Base-by-base conservation (phyloP, 2,329 filamentous ascomycete species). In the Microdochium nivale region DNA sequence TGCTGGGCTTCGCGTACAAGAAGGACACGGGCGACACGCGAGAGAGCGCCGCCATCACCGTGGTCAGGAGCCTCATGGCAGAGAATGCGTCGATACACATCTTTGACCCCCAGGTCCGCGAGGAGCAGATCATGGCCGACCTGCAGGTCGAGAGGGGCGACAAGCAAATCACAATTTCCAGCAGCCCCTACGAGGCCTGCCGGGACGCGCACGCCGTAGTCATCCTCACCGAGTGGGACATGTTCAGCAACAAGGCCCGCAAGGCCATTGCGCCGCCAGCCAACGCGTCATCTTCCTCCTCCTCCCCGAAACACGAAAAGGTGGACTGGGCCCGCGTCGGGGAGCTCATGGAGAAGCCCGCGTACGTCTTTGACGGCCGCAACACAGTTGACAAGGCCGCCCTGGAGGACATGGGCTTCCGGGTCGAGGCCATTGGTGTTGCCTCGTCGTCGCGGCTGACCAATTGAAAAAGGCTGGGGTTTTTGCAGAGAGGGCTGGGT, bases 1-100 rank as follows among this genome's bases (percentile, higher is more conserved):
- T 91, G 2, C 75, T 91, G 5, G 88, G 88, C 3, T 90, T 85
- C 58, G 84, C 87, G 9, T 91, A 88, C 71, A 91, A 92, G 74
- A 87, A 88, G 68, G 80, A 89, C 65, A 91, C 87, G 0, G 81
- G 79, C 23, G 87, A 91, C 63, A 87, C 85, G 4, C 78, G 87
- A 35, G 87, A 90, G 64, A 83, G 80, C 44, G 80, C 85, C 0
- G 83, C 85, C 0, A 75, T 88, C 23, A 81, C 84, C 57, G 80
- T 88, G 56, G 80, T 89, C 65, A 79, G 78, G 56, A 76, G 76
- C 13, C 71, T 90, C 21, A 71, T 86, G 10, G 78, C 83, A 54
- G 86, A 90, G 62, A 74, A 76, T 25, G 80, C 83, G 0, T 71
- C 70, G 3, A 77, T 89, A 49, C 77, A 81, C 48, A 79, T 89